A percentile compares a stretch with the other conserved stretches of the same genome.
Conservation (phyloP, 192 early-diverging fungal species). For the Entomortierella parvispora region DNA sequence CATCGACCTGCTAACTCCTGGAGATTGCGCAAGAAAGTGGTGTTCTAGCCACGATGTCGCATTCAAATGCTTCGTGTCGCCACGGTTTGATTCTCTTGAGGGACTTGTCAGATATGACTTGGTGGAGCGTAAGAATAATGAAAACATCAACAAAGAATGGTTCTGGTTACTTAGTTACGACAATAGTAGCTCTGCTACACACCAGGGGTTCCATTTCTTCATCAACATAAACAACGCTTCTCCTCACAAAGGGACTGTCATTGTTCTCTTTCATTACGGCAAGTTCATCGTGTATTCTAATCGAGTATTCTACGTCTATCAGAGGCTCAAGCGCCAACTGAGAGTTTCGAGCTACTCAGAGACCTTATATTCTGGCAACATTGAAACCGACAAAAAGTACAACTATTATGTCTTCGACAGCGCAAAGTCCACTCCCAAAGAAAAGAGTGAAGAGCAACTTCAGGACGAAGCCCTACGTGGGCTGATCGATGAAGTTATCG, state of each 20-base stretch:
- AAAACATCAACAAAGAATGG: background rate
- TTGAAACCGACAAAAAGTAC: background rate
- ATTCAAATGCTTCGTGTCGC: constrained; percentile 3
- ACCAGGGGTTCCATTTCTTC: background rate
- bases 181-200: background rate
- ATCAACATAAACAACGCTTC: constrained; percentile 3
- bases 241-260: background rate
- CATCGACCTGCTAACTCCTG: background rate
- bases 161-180: background rate
- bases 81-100: constrained; percentile 1
- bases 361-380: background rate
- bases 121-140: background rate
- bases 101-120: background rate
- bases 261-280: background rate
- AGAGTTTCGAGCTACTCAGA: background rate
- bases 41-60: background rate
- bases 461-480: too few species aligned
- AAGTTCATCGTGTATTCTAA: background rate
- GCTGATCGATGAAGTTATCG: too few species aligned
- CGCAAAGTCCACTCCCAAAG: background rate
- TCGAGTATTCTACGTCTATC: background rate
- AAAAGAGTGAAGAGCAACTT: background rate
- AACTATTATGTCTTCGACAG: background rate
- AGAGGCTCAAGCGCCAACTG: background rate
- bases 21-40: background rate